A percentile compares a stretch with the other conserved stretches of the same genome.
These are phyloP conservation scores for Trametes meyenii DNA, from an alignment of 768 basidiomycete genomes.

Conservation along the genomic window DNA sequence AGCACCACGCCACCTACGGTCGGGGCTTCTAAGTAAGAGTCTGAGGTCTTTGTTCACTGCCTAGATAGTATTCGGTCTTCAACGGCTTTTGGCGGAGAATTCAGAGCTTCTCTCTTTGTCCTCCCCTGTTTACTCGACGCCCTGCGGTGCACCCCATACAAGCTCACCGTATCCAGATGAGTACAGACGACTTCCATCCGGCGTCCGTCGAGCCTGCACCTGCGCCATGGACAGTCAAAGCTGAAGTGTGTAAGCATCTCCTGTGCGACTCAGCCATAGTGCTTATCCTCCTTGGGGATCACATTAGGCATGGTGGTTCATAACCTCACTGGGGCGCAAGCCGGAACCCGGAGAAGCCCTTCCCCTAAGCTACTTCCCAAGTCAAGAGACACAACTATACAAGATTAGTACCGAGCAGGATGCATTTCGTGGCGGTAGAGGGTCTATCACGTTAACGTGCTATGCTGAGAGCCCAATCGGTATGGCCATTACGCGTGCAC, in stretches of 20 bases:
- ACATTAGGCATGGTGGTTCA: conserved; percentile 22
- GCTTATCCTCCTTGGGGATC: neutral
- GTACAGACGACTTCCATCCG: neutral
- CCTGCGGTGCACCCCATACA: neutral
- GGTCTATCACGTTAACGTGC: conserved; percentile 11
- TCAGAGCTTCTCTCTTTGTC: neutral
- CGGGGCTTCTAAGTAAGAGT: too few relatives aligned
- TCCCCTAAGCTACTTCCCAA: conserved; percentile 22
- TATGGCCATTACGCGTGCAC: neutral
- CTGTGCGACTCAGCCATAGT: neutral
- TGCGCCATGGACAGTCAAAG: conserved; percentile 18
- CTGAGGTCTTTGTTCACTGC: too few relatives aligned
- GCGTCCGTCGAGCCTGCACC: neutral
- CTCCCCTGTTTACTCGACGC: neutral
- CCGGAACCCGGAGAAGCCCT: conserved; percentile 18
- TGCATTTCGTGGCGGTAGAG: conserved; percentile 16
- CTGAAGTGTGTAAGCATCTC: conserved; percentile 11
- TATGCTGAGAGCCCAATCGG: conserved; percentile 18
- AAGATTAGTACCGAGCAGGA: conserved; percentile 3
- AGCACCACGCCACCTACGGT: too few relatives aligned
- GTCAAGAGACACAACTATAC: conserved; percentile 17
- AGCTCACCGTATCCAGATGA: conserved; percentile 1
- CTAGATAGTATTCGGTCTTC: too few relatives aligned
- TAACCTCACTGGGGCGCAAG: conserved; percentile 14
- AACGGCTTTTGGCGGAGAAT: neutral